A percentile compares a stretch with the other conserved stretches of the same genome.
phyloP scores from a whole-genome alignment of 352 stramenopile species.

The Pythium sukuiense region DNA sequence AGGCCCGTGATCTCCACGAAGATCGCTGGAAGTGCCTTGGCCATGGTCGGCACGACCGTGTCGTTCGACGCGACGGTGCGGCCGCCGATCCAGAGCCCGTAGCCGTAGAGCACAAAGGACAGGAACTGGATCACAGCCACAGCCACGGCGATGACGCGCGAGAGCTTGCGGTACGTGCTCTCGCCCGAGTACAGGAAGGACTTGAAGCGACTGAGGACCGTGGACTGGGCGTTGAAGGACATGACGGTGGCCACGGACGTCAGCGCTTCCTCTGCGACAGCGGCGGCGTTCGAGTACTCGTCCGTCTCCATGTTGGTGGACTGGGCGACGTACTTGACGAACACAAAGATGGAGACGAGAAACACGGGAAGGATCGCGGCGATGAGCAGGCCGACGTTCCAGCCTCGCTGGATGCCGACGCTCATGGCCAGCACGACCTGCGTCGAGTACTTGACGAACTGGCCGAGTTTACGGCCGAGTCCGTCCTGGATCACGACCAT shows the following conservation, averaged over 20 bases:
- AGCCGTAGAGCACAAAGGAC: conserved; percentile 30
- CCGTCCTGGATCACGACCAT: conserved; percentile 30
- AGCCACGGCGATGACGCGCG: conserved; percentile 21
- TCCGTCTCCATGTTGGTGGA: conserved; percentile 32
- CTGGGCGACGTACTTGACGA: conserved; percentile 27
- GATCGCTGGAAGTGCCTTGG: conserved; percentile 24
- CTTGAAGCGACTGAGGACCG: conserved; percentile 22
- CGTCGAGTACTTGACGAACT: conserved; percentile 34
- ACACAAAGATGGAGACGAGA: conserved; percentile 27
- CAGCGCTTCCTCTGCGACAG: conserved; percentile 44
- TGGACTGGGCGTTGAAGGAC: conserved; percentile 33
- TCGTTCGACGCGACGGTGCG: conserved; percentile 23
- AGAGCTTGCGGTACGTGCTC: conserved; percentile 20
- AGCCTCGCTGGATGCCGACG: conserved; percentile 41
- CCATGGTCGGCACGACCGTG: conserved; percentile 25
- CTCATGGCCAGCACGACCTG: conserved; percentile 44
- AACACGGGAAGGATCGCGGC: conserved; percentile 35
- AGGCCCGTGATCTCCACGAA: conserved; percentile 28
- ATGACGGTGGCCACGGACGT: conserved; percentile 41
- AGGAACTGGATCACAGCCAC: conserved; percentile 30
- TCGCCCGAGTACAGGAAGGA: conserved; percentile 24
- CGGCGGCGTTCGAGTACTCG: conserved; percentile 40
- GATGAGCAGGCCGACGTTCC: conserved; percentile 45
- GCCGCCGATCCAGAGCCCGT: conserved; percentile 28
- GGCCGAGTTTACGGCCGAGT: conserved; percentile 34